Percentiles rank a stretch among this genome's conserved stretches.
These are phyloP conservation scores for Cytospora leucostoma DNA, from an alignment of 2,329 filamentous ascomycete genomes.

Conservation along the genomic window DNA sequence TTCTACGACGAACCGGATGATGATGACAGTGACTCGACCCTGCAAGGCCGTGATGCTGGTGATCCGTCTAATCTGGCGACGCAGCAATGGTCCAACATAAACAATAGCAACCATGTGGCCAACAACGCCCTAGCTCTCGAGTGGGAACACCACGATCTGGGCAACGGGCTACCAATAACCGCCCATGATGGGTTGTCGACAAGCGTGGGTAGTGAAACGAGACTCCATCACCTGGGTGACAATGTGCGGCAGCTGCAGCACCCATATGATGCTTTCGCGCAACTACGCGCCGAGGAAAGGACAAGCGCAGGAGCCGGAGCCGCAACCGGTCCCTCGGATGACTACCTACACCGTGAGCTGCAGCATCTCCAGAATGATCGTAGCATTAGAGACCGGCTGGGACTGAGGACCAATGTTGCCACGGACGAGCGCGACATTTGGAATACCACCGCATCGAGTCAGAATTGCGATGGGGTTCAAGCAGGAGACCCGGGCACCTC, in stretches of 20 bases:
- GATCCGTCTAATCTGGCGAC: slow-evolving; percentile 17
- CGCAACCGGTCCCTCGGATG: slow-evolving; percentile 16
- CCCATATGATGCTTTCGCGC: slow-evolving; percentile 26
- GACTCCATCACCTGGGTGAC: slow-evolving; percentile 8
- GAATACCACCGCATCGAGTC: slow-evolving; percentile 18
- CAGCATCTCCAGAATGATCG: slow-evolving; percentile 14
- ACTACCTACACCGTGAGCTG: slow-evolving; percentile 17
- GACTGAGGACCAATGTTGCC: slow-evolving; percentile 3
- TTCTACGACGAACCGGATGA: slow-evolving; percentile 27
- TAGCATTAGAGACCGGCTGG: slow-evolving; percentile 1
- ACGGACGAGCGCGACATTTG: slow-evolving; percentile 12
- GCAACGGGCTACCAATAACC: slow-evolving; percentile 20
- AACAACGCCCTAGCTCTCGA: slow-evolving; percentile 19
- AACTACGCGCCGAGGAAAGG: slow-evolving; percentile 20
- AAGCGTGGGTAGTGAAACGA: slow-evolving; percentile 9
- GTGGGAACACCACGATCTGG: slow-evolving; percentile 25
- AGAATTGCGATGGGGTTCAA: slow-evolving; percentile 10
- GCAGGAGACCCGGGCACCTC: slow-evolving; percentile 7
- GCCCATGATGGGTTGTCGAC: slow-evolving; percentile 16
- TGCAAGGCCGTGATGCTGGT: slow-evolving; percentile 19
- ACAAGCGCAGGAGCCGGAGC: slow-evolving; percentile 1
- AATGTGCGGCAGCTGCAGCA: slow-evolving; percentile 23
- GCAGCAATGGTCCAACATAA: slow-evolving; percentile 24
- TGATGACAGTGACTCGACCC: slow-evolving; percentile 26
- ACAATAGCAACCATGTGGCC: slow-evolving; percentile 14